Conservation (phyloP, 805 yeast species). For the Saccharomyces cerevisiae region DNA sequence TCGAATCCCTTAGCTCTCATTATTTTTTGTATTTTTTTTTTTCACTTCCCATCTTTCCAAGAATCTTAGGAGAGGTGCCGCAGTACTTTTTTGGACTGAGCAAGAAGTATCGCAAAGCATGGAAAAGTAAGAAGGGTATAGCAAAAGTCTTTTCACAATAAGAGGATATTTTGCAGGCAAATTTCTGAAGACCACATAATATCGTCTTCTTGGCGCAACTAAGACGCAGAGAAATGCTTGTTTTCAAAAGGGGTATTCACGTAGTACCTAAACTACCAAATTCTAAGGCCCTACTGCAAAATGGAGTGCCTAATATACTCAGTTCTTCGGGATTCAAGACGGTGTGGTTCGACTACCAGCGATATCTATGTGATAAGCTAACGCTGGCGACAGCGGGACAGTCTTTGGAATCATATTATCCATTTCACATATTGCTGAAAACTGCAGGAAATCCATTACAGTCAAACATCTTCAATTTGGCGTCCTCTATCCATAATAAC, state of each 20-base stretch:
- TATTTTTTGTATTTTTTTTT: conserved; percentile 10
- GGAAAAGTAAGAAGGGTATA: background rate
- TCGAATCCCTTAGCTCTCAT: conserved; percentile 38
- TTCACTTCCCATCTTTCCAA: background rate
- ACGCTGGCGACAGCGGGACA: conserved; percentile 68
- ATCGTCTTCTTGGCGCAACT: background rate
- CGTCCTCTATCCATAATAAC: conserved; percentile 87
- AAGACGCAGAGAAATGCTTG: background rate
- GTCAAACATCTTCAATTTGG: conserved; percentile 69
- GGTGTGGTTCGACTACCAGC: conserved; percentile 81
- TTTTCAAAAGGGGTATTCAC: conserved; percentile 24
- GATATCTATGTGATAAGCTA: conserved; percentile 49
- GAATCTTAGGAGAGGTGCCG: background rate
- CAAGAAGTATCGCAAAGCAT: background rate
- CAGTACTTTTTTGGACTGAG: background rate
- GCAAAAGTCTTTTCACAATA: background rate
- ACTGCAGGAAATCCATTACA: conserved; percentile 60
- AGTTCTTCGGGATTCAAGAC: conserved; percentile 49
- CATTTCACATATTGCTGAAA: conserved; percentile 59
- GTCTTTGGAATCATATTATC: conserved; percentile 64
- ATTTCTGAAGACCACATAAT: background rate
- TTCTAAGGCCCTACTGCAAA: conserved; percentile 7
- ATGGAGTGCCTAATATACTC: conserved; percentile 26
- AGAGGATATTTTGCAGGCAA: background rate
- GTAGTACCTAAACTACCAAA: conserved; percentile 27